Evolutionary conservation across 164 flowering plant species (phyloP).

Genomic region (Vitis rotundifolia): DNA sequence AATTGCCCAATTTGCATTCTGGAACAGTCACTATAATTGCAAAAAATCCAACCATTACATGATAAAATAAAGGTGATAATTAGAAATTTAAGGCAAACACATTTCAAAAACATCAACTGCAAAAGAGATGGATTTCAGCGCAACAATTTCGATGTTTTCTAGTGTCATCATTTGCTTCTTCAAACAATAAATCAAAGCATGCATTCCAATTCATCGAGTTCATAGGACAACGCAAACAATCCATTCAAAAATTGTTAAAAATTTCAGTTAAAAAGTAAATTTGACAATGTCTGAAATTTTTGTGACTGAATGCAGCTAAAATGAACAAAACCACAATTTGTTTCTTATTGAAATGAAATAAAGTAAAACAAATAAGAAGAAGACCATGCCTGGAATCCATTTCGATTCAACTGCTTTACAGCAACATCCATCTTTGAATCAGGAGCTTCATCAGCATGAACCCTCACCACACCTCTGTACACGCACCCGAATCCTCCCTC

Average conservation of each 20-base stretch:
- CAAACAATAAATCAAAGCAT: background rate
- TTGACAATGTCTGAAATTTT: no score
- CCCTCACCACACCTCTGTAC: slow-evolving; percentile 59
- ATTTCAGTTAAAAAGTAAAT: no score
- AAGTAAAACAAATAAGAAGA: background rate
- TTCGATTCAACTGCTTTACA: slow-evolving; percentile 78
- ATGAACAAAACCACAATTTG: background rate
- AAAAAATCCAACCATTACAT: no score
- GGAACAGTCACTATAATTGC: no score
- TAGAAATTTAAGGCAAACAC: no score
- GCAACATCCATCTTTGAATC: slow-evolving; percentile 67
- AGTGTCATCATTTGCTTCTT: background rate
- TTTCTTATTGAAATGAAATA: background rate
- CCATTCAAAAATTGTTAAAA: background rate
- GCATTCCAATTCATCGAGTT: no score
- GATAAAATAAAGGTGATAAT: no score
- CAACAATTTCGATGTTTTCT: no score
- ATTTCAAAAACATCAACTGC: no score
- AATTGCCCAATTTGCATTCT: no score
- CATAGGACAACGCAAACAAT: background rate
- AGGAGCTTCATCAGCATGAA: slow-evolving; percentile 19
- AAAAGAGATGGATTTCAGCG: no score
- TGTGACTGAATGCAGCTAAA: no score
- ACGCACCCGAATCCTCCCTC: slow-evolving; percentile 97
- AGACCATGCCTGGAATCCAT: slow-evolving; percentile 81